Conservation (phyloP, 169 alveolate genomes). For the Neospora caninum region DNA sequence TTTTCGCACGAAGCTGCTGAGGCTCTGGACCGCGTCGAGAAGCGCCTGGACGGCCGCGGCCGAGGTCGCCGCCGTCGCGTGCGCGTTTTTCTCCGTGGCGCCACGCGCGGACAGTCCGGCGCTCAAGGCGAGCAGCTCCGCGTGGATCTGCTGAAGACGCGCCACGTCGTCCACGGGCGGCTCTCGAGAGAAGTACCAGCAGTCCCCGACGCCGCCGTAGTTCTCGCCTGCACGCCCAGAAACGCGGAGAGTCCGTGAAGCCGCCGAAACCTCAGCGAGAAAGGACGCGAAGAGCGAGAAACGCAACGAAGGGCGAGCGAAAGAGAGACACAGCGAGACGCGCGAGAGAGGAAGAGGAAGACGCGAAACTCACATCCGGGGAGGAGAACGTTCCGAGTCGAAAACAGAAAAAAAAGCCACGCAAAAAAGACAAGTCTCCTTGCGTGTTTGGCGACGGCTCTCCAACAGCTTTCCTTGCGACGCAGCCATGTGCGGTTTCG, state of each 20-base stretch:
- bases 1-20: constrained; percentile 55
- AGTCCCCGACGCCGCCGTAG: constrained; percentile 70
- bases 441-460: too few relatives aligned
- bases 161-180: constrained; percentile 56
- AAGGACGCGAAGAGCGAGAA: background rate
- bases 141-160: constrained; percentile 45
- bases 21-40: background rate
- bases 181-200: constrained; percentile 64
- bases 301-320: background rate
- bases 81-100: background rate
- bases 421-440: too few relatives aligned
- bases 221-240: constrained; percentile 56
- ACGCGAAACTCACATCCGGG: too few relatives aligned
- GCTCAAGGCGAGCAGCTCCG: background rate
- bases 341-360: too few relatives aligned
- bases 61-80: background rate
- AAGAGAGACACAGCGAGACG: background rate
- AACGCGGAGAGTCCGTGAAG: background rate
- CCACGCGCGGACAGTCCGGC: background rate
- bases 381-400: too few relatives aligned
- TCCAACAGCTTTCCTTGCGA: too few relatives aligned
- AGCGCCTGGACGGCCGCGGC: background rate
- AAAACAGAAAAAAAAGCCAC: too few relatives aligned
- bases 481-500: background rate
- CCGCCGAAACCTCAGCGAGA: background rate